These are phyloP conservation scores for Termitomyces sp. DNA, from an alignment of 768 basidiomycete genomes.

Conservation along the genomic window DNA sequence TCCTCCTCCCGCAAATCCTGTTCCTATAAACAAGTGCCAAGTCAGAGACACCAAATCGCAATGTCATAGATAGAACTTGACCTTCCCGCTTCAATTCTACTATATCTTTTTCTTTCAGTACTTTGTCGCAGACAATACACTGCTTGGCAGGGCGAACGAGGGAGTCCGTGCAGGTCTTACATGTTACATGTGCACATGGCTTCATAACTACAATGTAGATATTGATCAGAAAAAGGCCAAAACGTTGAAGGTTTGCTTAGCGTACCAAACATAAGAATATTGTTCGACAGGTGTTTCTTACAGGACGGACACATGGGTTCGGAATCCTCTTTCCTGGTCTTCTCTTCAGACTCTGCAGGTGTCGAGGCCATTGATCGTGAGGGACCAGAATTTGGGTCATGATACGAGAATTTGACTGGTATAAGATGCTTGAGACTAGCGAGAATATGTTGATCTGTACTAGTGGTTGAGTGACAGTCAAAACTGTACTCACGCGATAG, in stretches of 20 bases:
- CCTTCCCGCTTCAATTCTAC: constrained; percentile 90
- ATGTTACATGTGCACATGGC: constrained; percentile 88
- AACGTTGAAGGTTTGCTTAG: constrained; percentile 10
- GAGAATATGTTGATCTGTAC: background rate
- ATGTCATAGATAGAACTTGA: constrained; percentile 27
- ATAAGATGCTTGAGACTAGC: constrained; percentile 78
- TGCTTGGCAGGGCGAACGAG: constrained; percentile 76
- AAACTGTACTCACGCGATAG: constrained; percentile 58
- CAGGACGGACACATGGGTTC: constrained; percentile 85
- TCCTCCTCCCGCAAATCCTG: constrained; percentile 94
- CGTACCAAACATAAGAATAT: constrained; percentile 65
- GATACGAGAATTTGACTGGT: constrained; percentile 75
- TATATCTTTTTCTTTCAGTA: constrained; percentile 65
- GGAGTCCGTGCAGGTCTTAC: constrained; percentile 87
- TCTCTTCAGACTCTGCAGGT: constrained; percentile 33
- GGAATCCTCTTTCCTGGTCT: constrained; percentile 48
- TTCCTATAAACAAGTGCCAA: constrained; percentile 45
- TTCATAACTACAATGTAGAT: constrained; percentile 56
- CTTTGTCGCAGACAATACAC: constrained; percentile 83
- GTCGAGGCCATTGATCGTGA: constrained; percentile 37
- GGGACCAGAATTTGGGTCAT: constrained; percentile 31
- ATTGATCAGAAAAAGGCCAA: background rate
- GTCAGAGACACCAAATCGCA: background rate
- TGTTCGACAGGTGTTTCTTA: constrained; percentile 83
- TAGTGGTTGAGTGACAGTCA: background rate